Evolutionary conservation across 139 green algal genomes (phyloP), one percentile per base, ranked within the genome.

Genomic region (Asterochloris sp.): DNA sequence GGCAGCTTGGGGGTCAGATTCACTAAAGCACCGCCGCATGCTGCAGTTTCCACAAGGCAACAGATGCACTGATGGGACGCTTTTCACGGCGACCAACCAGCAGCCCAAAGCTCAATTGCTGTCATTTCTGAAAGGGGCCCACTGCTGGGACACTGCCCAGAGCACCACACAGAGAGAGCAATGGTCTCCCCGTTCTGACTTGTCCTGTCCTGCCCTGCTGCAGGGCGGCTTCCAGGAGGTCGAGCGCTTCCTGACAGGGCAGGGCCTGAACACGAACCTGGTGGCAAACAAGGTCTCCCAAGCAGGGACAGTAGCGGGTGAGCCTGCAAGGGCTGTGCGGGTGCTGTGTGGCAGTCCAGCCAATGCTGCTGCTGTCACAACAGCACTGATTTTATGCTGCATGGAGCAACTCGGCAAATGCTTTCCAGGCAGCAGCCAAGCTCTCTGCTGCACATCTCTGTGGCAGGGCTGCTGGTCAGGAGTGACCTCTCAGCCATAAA

Each of bases 381-480:
- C 81, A 13, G 74, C 71, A 12, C 81, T 14, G 29, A 91, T 54
- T n/a, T n/a, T n/a, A 90, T 93, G 62, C 54, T 97, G 13, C 84
- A 80, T 67, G 87, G 75, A 74, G 87, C 84, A 15, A 85, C 91
- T 62, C 94, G 92, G 13, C 67, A 83, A 10, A 86, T 87, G 11
- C 87, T 97, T 75, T 92, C 83, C 28, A 85, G 97, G 89, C 93
- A 92, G 62, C 92, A 83, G 1, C 15, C 88, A 10, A 86, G 85
- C 14, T 38, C 85, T 15, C 28, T 87, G 12, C 86, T 78, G 0
- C 47, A 82, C 27, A 92, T 85, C 75, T 91, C 85, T 69, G 75
- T 92, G 69, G 78, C 61, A n/a, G 73, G n/a, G 1, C 21, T 11
- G 19, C 19, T 17, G 14, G 21, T 74, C n/a, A n/a, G 21, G 0